Evolutionary conservation across 177 flowering plant species (phyloP).

Genomic region (Telopea speciosissima): DNA sequence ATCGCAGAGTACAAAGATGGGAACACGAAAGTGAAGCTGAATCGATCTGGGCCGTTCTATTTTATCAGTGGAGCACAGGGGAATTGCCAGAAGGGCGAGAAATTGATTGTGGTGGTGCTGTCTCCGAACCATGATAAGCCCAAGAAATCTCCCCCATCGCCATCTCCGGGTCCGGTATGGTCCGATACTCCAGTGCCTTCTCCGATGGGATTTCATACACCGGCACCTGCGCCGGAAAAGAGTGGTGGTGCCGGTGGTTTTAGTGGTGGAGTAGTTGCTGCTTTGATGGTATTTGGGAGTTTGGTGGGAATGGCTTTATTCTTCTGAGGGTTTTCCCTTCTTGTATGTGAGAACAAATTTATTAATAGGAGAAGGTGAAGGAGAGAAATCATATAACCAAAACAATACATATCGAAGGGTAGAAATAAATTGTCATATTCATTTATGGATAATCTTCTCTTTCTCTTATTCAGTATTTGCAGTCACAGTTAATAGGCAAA

Average conservation of each 20-base stretch:
- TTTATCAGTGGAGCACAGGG: constrained; percentile 22
- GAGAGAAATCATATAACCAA: too few species aligned
- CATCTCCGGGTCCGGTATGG: background rate
- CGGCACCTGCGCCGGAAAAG: constrained; percentile 31
- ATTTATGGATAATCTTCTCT: too few species aligned
- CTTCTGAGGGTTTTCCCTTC: too few species aligned
- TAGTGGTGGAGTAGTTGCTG: background rate
- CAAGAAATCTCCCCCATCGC: constrained; percentile 26
- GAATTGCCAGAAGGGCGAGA: background rate
- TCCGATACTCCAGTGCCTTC: background rate
- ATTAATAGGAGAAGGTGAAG: too few species aligned
- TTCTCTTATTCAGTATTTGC: too few species aligned
- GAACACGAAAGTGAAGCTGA: constrained; percentile 32
- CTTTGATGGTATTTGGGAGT: constrained; percentile 3
- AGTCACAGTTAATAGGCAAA: too few species aligned
- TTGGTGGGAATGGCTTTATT: background rate
- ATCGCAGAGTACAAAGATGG: constrained; percentile 32
- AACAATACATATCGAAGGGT: too few species aligned
- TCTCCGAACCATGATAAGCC: background rate
- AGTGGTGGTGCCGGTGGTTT: constrained; percentile 15
- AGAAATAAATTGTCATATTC: too few species aligned
- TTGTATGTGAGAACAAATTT: too few species aligned
- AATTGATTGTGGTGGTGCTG: background rate
- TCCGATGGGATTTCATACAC: constrained; percentile 24
- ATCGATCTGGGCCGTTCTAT: constrained; percentile 42